Evolutionary conservation across 805 yeast species (phyloP), one percentile per base, ranked within the genome.

Genomic region (Hanseniaspora lindneri): DNA sequence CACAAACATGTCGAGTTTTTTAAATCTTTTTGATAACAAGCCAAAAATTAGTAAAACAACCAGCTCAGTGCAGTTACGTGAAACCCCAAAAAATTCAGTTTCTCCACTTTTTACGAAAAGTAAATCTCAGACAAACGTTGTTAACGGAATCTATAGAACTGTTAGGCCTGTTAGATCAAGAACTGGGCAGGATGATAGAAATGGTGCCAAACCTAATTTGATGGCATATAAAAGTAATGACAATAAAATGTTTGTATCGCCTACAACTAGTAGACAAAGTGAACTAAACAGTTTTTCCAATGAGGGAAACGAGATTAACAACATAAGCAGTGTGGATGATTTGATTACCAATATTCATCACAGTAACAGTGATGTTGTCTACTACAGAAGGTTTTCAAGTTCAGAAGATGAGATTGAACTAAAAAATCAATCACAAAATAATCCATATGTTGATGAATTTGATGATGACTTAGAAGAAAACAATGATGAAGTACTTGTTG

Each of bases 401-500:
- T 46, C 49, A 8, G 49, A 39, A 17, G 49, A 46, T 24, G 49
- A 46, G 17, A 16, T 39, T 13, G 49, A 46, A 11, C n/a, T 46
- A 13, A 37, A 46, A 25, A 37, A 46, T n/a, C 16, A 24, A 4
- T 7, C 25, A 25, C 21, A 14, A 11, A 27, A 27, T 13, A 25
- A 47, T 16, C 43, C n/a, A 16, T 27, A 28, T 39, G 25, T 24
- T 14, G 33, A 29, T 16, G 23, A 17, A 4, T 36, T 17, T n/a
- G 39, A 29, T 21, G 16, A 14, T 16, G 36, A 37, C 16, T n/a
- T n/a, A n/a, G 32, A 14, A 14, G 33, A 5, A 27, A 14, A n/a
- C 1, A 24, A 36, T 35, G 42, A 41, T 4, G 41, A 35, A 7
- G 13, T 49, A n/a, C 34, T 54, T 13, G 51, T 58, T 1, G 59